phyloP scores from a whole-genome alignment of 345 rosid genomes.

The Aegle marmelos region DNA sequence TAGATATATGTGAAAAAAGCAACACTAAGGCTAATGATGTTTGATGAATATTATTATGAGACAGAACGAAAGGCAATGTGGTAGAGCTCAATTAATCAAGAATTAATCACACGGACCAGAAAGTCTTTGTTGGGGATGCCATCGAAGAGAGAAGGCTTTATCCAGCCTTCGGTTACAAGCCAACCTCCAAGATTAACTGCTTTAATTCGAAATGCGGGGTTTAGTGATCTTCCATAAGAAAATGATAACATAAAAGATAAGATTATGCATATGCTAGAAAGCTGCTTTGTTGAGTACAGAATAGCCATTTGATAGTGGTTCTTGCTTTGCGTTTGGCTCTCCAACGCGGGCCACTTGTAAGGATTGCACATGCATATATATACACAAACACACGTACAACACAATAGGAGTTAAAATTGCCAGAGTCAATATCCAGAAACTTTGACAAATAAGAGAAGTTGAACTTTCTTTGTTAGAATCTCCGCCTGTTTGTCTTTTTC shows the following conservation, averaged over 20 bases:
- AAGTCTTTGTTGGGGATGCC: constrained; percentile 62
- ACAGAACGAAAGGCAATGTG: neutral
- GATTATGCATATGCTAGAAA: constrained; percentile 8
- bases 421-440: neutral
- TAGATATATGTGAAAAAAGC: neutral
- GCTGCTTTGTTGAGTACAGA: neutral
- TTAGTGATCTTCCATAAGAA: constrained; percentile 18
- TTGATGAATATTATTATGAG: neutral
- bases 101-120: constrained; percentile 31
- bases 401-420: neutral
- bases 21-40: neutral
- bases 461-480: neutral
- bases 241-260: constrained; percentile 9
- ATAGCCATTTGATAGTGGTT: constrained; percentile 6
- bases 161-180: constrained; percentile 74
- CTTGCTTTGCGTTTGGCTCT: neutral
- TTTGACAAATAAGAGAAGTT: neutral
- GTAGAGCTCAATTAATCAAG: no score
- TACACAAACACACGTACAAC: neutral
- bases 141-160: constrained; percentile 60
- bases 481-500: neutral
- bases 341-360: neutral
- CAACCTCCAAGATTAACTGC: constrained; percentile 77
- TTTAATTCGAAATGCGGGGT: constrained; percentile 22
- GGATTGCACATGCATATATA: neutral